Percentiles rank a stretch among this genome's conserved stretches.
phyloP scores from a whole-genome alignment of 306 rosid species.

The Vicia faba region DNA sequence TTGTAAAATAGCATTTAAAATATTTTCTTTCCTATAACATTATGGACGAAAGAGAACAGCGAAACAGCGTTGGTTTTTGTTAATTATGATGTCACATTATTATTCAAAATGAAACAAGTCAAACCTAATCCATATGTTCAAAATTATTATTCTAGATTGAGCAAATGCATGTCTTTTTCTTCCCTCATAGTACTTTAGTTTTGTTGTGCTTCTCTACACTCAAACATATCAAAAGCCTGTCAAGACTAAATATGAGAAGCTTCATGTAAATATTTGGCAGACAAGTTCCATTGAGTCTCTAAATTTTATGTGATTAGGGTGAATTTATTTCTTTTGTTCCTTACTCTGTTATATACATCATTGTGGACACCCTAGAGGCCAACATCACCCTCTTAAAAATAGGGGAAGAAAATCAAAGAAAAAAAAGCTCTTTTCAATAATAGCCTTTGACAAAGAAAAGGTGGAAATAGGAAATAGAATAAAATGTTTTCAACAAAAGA shows the following conservation, averaged over 20 bases:
- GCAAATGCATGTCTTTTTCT: conserved; percentile 44
- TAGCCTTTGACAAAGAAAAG: conserved; percentile 36
- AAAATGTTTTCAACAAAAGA: background rate
- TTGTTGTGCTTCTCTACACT: conserved; percentile 34
- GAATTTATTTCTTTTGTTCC: conserved; percentile 26
- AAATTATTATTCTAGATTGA: conserved; percentile 42
- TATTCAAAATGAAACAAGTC: conserved; percentile 40
- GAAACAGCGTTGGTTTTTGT: conserved; percentile 49
- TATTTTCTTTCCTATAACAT: background rate
- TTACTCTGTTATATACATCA: conserved; percentile 32
- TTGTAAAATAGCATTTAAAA: no score
- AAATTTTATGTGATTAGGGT: conserved; percentile 26
- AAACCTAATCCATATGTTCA: conserved; percentile 44
- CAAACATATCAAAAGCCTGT: conserved; percentile 36
- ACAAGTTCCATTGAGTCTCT: conserved; percentile 39
- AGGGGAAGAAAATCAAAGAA: conserved; percentile 5
- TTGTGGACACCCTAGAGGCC: conserved; percentile 44
- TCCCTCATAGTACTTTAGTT: conserved; percentile 19
- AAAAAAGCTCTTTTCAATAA: conserved; percentile 32
- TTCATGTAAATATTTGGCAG: conserved; percentile 41
- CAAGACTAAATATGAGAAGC: conserved; percentile 38
- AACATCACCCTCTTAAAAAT: conserved; percentile 1
- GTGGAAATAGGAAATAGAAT: background rate
- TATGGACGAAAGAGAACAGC: conserved; percentile 35
- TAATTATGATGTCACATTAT: conserved; percentile 50